Base-by-base conservation (phyloP, 2,329 filamentous ascomycete species). In the Colletotrichum eremochloae region DNA sequence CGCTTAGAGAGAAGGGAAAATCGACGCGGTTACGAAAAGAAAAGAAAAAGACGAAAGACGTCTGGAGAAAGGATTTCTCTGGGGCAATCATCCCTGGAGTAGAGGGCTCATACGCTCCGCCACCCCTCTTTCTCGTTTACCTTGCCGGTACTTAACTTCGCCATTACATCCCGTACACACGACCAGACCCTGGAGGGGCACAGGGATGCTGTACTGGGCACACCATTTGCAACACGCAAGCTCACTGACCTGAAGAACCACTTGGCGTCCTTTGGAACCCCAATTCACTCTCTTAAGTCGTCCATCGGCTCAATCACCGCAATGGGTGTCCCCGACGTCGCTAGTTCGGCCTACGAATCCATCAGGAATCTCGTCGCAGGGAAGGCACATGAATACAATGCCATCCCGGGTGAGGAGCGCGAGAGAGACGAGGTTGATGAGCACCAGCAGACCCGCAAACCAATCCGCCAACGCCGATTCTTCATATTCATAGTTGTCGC, bases 371-470 rank as follows among this genome's bases (percentile, higher is more conserved):
- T 74, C 12, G 55, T 77, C 62, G 65, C 73, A 48, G 67, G 74
- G 7, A 68, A 75, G 4, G 73, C 70, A 40, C 76, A 81, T 74
- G 76, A 75, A 67, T 81, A 82, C 71, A 79, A 75, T 64, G 75
- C 78, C 24, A 72, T 80, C 44, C 76, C 78, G 20, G 67, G 68
- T 12, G 75, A 68, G 2, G 75, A 71, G 31, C 66, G 33, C 12
- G 74, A 61, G 60, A 71, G n/a, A 55, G 67, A 5, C 55, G 71
- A 66, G 63, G 44, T 9, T 4, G 72, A 50, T 75, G 75, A 24
- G 24, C 48, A 31, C 56, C 63, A 29, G 33, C 57, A 67, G n/a
- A 48, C 44, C 29, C 36, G 53, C 60, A 71, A 73, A 69, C 68
- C 76, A 20, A 71, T 73, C n/a, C 68, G 69, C 38, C 73, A 73